Base-by-base conservation (phyloP, 306 rosid genomes). In the Glycyrrhiza uralensis region DNA sequence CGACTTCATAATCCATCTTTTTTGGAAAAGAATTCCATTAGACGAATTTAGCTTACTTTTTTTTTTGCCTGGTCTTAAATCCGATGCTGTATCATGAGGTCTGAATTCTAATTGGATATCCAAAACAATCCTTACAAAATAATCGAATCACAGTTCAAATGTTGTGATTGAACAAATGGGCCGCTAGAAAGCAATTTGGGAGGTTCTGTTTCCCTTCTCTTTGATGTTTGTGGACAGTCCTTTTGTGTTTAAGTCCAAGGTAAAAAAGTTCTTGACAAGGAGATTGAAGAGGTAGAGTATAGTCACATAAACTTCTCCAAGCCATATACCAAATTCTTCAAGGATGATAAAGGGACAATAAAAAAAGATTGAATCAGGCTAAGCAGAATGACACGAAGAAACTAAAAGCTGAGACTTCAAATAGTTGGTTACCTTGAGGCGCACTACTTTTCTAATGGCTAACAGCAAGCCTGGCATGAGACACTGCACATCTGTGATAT, bases 291-390 rank as follows among this genome's bases (percentile, higher is more conserved):
- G 23, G 50, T 12, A 28, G 23, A 28, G 55, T 22, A 30, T 62
- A 30, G 28, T 61, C 50, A 89, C 79, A 94, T 60, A 74, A 94
- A 84, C 80, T 94, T 94, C 93, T 94, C 97, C 89, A 91, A 82
- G 66, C 96, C 97, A 69, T 91, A 91, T 54, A 94, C 97, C 88
- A 94, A 79, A 81, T 64, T 94, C 99, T 94, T 94, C 86, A 68
- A 64, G 29, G 62, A 80, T 56, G 7, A 49, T 70, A 61, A 71
- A 72, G 65, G 32, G 14, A 7, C 22, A 39, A 19, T 24, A 19
- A 55, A 20, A 55, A 20, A n/a, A 22, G 9, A 65, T 30, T 44
- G 71, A 54, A 45, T 39, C 52, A 33, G 46, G 52, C 26, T 52
- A 60, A 84, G 67, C 60, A 56, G 56, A 77, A 76, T 42, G 52